phyloP scores from a whole-genome alignment of 2,329 filamentous ascomycete species.

The Magnaporthales sp. region DNA sequence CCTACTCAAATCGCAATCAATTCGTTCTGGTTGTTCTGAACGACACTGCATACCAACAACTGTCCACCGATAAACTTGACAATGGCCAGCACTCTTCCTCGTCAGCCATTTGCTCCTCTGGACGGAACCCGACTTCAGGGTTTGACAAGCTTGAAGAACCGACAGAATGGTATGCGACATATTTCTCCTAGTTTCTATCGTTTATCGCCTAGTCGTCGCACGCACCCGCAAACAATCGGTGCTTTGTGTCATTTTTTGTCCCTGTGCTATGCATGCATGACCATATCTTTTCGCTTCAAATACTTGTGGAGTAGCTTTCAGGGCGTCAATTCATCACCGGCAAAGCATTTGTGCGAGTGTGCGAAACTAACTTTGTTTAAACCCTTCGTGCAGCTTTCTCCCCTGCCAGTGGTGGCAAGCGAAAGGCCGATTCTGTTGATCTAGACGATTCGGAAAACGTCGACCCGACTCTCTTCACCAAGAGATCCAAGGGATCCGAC shows the following conservation, averaged over 20 bases:
- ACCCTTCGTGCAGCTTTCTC: slow-evolving; percentile 27
- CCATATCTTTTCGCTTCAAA: neutral
- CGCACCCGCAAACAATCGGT: neutral
- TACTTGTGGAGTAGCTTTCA: neutral
- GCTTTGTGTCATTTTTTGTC: neutral
- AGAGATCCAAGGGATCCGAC: slow-evolving; percentile 47
- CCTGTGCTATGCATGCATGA: neutral
- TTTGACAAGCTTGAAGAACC: slow-evolving; percentile 68
- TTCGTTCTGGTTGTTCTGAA: neutral
- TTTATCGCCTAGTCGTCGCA: neutral
- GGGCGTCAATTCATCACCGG: neutral
- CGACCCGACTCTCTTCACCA: slow-evolving; percentile 47
- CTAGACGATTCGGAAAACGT: slow-evolving; percentile 52
- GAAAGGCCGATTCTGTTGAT: slow-evolving; percentile 48
- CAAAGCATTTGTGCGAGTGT: neutral
- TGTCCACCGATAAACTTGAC: slow-evolving; percentile 3
- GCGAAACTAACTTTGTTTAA: slow-evolving; percentile 1
- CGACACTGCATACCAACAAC: neutral
- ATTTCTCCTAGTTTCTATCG: neutral
- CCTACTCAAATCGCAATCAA: neutral
- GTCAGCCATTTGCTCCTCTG: slow-evolving; percentile 70
- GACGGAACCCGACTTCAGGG: slow-evolving; percentile 61
- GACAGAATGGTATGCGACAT: slow-evolving; percentile 56
- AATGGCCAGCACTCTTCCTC: slow-evolving; percentile 45
- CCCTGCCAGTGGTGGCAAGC: slow-evolving; percentile 34